phyloP scores from a whole-genome alignment of 768 basidiomycete genomes.

The Termitomyces sp. region DNA sequence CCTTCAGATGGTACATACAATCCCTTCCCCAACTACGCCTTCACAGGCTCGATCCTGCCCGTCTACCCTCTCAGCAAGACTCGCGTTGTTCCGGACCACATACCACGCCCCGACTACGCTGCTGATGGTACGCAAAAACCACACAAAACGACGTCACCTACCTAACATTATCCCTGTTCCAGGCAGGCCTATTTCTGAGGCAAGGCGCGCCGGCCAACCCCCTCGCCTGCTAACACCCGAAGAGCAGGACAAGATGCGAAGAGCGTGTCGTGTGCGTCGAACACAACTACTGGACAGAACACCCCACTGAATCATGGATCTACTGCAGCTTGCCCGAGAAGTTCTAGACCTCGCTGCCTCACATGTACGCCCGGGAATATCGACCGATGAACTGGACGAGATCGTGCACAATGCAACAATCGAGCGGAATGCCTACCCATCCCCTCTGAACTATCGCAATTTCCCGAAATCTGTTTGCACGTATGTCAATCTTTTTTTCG shows the following conservation, averaged over 20 bases:
- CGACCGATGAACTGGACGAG: slow-evolving; percentile 92
- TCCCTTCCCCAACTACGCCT: slow-evolving; percentile 74
- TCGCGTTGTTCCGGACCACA: slow-evolving; percentile 77
- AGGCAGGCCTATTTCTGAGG: slow-evolving; percentile 63
- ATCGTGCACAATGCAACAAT: slow-evolving; percentile 92
- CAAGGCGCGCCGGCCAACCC: slow-evolving; percentile 51
- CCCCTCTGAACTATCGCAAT: slow-evolving; percentile 84
- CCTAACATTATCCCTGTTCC: slow-evolving; percentile 14
- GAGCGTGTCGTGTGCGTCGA: slow-evolving; percentile 71
- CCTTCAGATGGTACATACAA: slow-evolving; percentile 70
- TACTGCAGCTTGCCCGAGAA: slow-evolving; percentile 74
- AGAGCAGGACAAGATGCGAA: slow-evolving; percentile 89
- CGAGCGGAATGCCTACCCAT: slow-evolving; percentile 90
- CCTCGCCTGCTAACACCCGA: slow-evolving; percentile 63
- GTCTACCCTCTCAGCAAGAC: slow-evolving; percentile 83
- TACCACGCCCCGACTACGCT: slow-evolving; percentile 87
- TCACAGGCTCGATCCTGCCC: slow-evolving; percentile 77
- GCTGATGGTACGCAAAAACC: slow-evolving; percentile 35
- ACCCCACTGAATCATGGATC: neutral
- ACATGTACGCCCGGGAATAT: slow-evolving; percentile 84
- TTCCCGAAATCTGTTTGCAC: slow-evolving; percentile 98
- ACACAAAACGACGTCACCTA: slow-evolving; percentile 7
- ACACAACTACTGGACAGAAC: neutral
- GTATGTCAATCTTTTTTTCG: slow-evolving; percentile 41
- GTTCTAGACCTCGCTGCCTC: slow-evolving; percentile 92